Conservation (phyloP, 345 rosid genomes). For the Populus tremula region DNA sequence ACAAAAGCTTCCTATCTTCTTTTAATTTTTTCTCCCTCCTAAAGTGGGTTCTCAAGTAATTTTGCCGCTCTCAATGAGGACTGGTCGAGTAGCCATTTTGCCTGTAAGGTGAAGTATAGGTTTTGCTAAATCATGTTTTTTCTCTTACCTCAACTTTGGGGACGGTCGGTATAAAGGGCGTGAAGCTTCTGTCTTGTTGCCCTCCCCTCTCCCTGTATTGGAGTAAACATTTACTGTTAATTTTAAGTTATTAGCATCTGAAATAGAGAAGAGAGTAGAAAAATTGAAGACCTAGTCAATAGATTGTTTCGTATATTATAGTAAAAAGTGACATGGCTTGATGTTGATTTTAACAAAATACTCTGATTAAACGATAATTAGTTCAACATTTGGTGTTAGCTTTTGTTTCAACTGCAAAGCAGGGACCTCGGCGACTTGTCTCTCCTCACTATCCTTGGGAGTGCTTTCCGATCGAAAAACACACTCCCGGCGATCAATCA, state of each 20-base stretch:
- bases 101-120: constrained; percentile 43
- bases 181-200: constrained; percentile 26
- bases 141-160: constrained; percentile 11
- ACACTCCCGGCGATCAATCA: no score
- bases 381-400: no score
- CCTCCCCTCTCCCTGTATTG: background rate
- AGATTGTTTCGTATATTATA: background rate
- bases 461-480: no score
- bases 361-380: no score
- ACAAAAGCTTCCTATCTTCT: constrained; percentile 31
- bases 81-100: constrained; percentile 33
- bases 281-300: constrained; percentile 21
- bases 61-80: constrained; percentile 16
- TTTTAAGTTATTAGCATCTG: constrained; percentile 28
- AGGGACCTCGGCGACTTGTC: no score
- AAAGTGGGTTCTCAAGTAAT: constrained; percentile 31
- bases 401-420: no score
- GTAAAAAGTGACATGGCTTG: no score
- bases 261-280: constrained; percentile 7
- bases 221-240: background rate
- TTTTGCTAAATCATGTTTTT: constrained; percentile 26
- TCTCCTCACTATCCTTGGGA: no score
- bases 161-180: constrained; percentile 30
- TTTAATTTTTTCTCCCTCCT: constrained; percentile 13
- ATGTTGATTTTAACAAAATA: no score